These are phyloP conservation scores for Backusella psychrophila DNA, from an alignment of 192 early-diverging fungal species.

Conservation along the genomic window DNA sequence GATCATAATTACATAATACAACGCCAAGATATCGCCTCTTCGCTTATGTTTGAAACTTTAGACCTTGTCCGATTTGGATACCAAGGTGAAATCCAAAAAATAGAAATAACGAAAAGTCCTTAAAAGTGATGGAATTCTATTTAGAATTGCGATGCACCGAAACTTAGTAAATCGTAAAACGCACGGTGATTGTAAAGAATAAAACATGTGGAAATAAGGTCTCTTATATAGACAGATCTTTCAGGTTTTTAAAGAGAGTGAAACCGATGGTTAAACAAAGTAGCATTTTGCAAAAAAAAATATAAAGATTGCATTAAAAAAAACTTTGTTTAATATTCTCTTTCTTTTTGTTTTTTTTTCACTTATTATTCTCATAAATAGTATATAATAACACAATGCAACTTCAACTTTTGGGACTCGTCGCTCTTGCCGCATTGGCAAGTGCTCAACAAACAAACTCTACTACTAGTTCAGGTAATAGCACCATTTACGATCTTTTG, in stretches of 20 bases:
- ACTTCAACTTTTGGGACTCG: constrained; percentile 1
- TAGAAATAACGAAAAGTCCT: background rate
- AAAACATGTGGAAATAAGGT: background rate
- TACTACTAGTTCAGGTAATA: background rate
- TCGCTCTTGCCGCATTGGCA: background rate
- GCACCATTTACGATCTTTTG: background rate
- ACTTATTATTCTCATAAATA: background rate
- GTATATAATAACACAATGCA: background rate
- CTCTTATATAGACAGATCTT: background rate
- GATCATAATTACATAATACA: background rate
- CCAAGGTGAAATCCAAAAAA: background rate
- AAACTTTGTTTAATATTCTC: background rate
- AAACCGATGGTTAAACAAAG: background rate
- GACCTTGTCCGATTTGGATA: background rate
- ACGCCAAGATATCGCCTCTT: background rate
- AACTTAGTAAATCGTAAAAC: background rate
- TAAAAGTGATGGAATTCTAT: background rate
- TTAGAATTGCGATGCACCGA: background rate
- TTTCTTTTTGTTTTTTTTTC: background rate
- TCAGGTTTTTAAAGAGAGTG: background rate
- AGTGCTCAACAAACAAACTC: background rate
- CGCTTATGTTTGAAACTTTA: background rate
- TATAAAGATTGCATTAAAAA: background rate
- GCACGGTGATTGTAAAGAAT: background rate
- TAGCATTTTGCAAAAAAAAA: background rate